Percentiles rank a stretch among this genome's conserved stretches.
phyloP scores from a whole-genome alignment of 768 basidiomycete genomes.

The Lentinula boryana region DNA sequence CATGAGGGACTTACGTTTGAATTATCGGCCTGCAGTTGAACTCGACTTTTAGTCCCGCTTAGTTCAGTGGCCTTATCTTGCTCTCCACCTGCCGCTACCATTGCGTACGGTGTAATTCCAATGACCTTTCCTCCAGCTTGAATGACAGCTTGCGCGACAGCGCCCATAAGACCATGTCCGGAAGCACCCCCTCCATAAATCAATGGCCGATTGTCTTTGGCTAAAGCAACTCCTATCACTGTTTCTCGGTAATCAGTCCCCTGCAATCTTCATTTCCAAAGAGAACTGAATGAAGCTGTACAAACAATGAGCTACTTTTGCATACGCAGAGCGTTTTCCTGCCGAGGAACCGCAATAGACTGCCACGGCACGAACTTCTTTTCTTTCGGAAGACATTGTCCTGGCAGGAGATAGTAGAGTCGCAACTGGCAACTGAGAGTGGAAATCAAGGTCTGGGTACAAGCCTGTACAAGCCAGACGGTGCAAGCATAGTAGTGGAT shows the following conservation, averaged over 20 bases:
- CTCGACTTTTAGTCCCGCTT: constrained; percentile 8
- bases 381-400: not conserved
- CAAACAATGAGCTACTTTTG: constrained; percentile 67
- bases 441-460: too few relatives aligned
- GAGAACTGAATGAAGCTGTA: not conserved
- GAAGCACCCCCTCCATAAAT: constrained; percentile 84
- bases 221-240: constrained; percentile 77
- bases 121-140: constrained; percentile 66
- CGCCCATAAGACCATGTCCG: constrained; percentile 73
- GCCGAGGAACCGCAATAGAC: constrained; percentile 82
- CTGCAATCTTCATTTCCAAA: not conserved
- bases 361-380: constrained; percentile 38
- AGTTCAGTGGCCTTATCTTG: constrained; percentile 29
- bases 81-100: constrained; percentile 63
- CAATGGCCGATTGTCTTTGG: constrained; percentile 49
- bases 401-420: constrained; percentile 7
- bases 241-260: not conserved
- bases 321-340: constrained; percentile 57
- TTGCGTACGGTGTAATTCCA: constrained; percentile 76
- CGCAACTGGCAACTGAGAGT: too few relatives aligned
- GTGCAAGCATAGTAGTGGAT: too few relatives aligned
- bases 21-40: not conserved
- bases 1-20: constrained; percentile 6
- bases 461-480: too few relatives aligned
- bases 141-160: constrained; percentile 61